Conservation (phyloP, 2,329 filamentous ascomycete species). For the Chaetomium globosum region DNA sequence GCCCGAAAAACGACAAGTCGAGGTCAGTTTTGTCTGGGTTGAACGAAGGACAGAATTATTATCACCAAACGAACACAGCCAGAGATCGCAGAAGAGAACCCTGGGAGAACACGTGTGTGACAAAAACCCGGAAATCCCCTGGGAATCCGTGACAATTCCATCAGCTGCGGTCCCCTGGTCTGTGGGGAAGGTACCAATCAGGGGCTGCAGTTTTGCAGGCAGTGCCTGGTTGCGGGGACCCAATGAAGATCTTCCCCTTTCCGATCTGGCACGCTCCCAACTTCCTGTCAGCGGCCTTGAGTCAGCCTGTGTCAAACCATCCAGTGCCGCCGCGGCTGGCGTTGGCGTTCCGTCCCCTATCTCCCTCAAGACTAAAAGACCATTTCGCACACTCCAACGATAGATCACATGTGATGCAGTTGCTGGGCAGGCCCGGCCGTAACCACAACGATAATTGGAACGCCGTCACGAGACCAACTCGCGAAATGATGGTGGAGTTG, state of each 20-base stretch:
- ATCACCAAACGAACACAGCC: neutral
- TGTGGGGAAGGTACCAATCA: conserved; percentile 29
- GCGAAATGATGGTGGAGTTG: too few species aligned
- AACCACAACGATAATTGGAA: too few species aligned
- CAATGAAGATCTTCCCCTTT: conserved; percentile 1
- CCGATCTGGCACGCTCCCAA: neutral
- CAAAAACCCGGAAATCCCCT: conserved; percentile 3
- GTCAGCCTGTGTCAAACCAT: neutral
- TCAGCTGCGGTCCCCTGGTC: conserved; percentile 23
- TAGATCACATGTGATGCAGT: too few species aligned
- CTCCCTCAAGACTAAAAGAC: too few species aligned
- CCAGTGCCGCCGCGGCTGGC: neutral
- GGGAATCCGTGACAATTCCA: conserved; percentile 19
- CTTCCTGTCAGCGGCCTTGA: neutral
- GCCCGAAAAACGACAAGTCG: neutral
- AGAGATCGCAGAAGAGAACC: neutral
- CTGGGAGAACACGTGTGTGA: conserved; percentile 21
- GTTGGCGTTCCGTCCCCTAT: too few species aligned
- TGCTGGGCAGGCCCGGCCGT: too few species aligned
- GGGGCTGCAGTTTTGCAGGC: neutral
- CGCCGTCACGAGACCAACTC: too few species aligned
- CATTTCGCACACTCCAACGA: too few species aligned
- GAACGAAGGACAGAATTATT: neutral
- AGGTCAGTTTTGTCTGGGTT: neutral
- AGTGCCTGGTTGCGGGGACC: neutral